Evolutionary conservation across 2,329 filamentous ascomycete genomes (phyloP), one percentile per base, ranked within the genome.

Genomic region (Trichoderma pleuroti): DNA sequence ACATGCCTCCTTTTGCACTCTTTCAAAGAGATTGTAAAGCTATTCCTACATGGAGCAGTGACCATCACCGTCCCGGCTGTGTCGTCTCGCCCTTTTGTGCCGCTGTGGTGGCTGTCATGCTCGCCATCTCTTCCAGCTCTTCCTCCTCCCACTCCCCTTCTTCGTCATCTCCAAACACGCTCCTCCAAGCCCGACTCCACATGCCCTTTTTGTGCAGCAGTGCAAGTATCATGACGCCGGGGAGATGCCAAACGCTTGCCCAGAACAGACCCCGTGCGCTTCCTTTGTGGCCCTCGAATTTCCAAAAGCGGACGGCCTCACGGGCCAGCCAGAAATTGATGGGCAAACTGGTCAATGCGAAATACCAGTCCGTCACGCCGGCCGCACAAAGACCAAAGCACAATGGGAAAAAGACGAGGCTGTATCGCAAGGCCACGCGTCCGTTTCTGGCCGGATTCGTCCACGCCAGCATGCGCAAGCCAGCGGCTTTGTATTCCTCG

Each of bases 241-340:
- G 96, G 61, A 99, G 81, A 82, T 98, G 94, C 96, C 95, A 98
- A 11, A 99, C 93, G 79, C 93, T 97, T 2, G 96, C 94, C 96
- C 96, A 99, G 81, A 99, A 99, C 66, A 99, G 81, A 0, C 91
- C 91, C 70, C 93, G 87, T 2, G 96, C 94, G 21, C 88, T 93
- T 2, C 94, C 94, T 75, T 91, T 90, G 72, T 91, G 87, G 14
- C 95, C 95, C 76, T 93, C 88, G 32, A 88, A 84, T 73, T 86
- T 88, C 91, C 92, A 97, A 82, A 98, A 98, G 46, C 86, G 85
- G 76, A 93, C 88, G 0, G 95, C 93, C 80, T 97, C 91, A 68
- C 89, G 87, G 10, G 90, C 85, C 75, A 99, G 88, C 96, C 96
- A 99, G 36, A 86, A 84, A 79, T 99, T 99, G 72, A 97, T 89